Percentiles rank a stretch among this genome's conserved stretches.
phyloP scores from a whole-genome alignment of 257 asterid species.

The Przewalskia tangutica region DNA sequence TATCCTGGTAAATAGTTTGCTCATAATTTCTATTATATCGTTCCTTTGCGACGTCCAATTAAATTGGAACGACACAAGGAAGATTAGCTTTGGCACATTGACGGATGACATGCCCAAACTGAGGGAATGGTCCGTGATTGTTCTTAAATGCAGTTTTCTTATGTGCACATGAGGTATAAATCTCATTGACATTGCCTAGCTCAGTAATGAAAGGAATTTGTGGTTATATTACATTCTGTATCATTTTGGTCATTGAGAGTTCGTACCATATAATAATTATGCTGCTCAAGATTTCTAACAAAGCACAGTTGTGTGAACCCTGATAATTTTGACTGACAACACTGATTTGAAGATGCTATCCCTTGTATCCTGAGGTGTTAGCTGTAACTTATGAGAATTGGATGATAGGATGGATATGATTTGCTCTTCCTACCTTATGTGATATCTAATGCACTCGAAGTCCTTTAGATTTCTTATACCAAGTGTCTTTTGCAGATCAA shows the following conservation, averaged over 20 bases:
- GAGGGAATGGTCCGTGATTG: background rate
- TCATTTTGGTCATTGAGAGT: background rate
- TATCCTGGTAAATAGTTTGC: background rate
- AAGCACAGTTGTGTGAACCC: background rate
- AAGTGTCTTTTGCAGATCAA: constrained; percentile 56
- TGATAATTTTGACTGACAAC: background rate
- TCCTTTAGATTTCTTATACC: background rate
- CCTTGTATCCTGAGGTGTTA: background rate
- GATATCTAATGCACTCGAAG: background rate
- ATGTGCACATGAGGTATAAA: background rate
- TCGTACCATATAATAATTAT: background rate
- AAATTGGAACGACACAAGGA: background rate
- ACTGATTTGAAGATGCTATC: background rate
- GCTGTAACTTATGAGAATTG: background rate
- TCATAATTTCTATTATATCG: background rate
- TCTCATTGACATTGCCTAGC: background rate
- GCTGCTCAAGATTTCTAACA: background rate
- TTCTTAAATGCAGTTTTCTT: background rate
- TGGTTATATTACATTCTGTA: background rate
- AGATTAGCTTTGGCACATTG: background rate
- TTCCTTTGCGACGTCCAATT: background rate
- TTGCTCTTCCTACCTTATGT: background rate
- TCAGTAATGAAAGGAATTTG: background rate
- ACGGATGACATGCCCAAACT: background rate
- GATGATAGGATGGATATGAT: background rate